Base-by-base conservation (phyloP, 2,329 filamentous ascomycete genomes). In the Cladosporium phlei region DNA sequence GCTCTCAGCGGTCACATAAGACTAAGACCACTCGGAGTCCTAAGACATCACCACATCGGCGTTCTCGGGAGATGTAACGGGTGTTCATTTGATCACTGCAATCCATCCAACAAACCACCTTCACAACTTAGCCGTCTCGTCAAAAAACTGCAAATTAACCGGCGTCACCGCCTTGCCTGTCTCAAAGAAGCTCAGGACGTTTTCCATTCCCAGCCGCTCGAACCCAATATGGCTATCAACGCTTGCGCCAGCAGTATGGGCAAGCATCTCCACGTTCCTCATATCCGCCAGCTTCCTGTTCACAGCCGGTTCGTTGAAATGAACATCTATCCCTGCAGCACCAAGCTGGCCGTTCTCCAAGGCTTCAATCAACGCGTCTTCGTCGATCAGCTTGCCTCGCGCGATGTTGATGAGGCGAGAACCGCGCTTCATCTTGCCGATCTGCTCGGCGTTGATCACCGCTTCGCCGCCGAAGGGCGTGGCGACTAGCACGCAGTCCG, bases 331-430 rank as follows among this genome's bases (percentile, higher is more conserved):
- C 0, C 79, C 83, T 0, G 76, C 78, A 1, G 74, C 67, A 1
- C 66, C 63, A 0, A 86, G 51, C 0, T 61, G 58, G 0, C 76
- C 77, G 3, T 62, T 57, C 45, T 81, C 75, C 11, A 86, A 63
- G 3, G 82, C 81, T 17, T 73, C 70, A 0, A 76, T 75, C 5
- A 87, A 65, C 10, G 80, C 82, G 3, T 77, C 74, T 54, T 85
- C 82, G 51, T 86, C 80, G 3, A 86, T 76, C 3, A 86, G 68
- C 22, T 73, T 75, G 0, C 83, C 83, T 8, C 82, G 68, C 5
- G 82, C 81, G 22, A 86, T 75, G 56, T 86, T 86, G 25, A 86
- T 78, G 33, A 86, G 72, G 0, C 81, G 66, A 2, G 73, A 68
- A 0, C 80, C 80, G 1, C 55, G 65, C 54, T 76, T 78, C 58